Base-by-base conservation (phyloP, 805 yeast species). In the Schwanniomyces polymorphus region DNA sequence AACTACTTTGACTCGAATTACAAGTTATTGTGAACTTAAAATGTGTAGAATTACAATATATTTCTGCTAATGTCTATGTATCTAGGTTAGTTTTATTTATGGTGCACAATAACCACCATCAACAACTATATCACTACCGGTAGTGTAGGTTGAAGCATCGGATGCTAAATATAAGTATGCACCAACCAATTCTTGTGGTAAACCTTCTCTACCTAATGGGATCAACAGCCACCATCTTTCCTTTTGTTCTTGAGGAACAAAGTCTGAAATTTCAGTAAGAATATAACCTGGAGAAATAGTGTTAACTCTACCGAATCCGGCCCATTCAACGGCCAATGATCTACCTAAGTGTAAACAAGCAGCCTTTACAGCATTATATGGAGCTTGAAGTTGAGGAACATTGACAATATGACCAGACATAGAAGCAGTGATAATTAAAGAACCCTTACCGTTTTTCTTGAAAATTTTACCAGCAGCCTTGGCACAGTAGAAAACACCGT, bases 321-420 rank as follows among this genome's bases (percentile, higher is more conserved):
- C 75, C 78, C 78, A 74, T 57, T 74, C 78, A 23, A 74, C 70
- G 7, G 78, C 76, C 52, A 74, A 67, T 5, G 76, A 72, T 54
- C 62, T 68, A 44, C 74, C 67, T 48, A 74, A 67, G 57, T 73
- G 78, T 31, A 70, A 57, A 38, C 69, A 65, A 2, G 73, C 78
- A 38, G 78, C 78, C 60, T 74, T 74, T 48, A 74, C 76, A 21
- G 78, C 76, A 55, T 74, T 74, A 59, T 74, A 74, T 28, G 78
- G 75, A 18, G 76, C 75, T 54, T 74, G 78, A 49, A 66, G 52
- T 54, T 74, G 76, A 4, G 78, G 78, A 37, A 72, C 68, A 53
- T 74, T 74, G 44, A 68, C 77, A 54, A 74, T 72, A 57, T 71
- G 75, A n/a, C 76, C 78, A 9, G 76, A 70, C 74, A 74, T 74